Evolutionary conservation across 2,329 filamentous ascomycete genomes (phyloP).

Genomic region (Aspergillus terreus): DNA sequence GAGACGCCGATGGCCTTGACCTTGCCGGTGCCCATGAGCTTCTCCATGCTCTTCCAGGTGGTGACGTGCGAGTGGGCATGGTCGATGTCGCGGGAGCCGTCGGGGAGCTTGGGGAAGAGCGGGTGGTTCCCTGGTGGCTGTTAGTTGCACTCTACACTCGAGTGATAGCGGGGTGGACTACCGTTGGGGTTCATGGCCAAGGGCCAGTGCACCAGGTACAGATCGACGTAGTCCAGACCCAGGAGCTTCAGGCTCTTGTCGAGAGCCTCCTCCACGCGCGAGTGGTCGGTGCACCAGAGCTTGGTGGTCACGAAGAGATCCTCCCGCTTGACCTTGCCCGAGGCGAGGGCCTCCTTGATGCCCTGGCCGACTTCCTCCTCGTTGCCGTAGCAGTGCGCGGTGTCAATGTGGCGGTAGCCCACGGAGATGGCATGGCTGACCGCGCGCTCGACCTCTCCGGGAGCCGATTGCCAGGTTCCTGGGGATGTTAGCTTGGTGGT

Average conservation of each 20-base stretch:
- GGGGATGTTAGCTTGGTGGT: neutral
- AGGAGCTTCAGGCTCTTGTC: conserved; percentile 70
- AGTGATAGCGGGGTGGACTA: conserved; percentile 19
- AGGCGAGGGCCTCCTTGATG: conserved; percentile 66
- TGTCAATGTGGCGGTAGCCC: conserved; percentile 42
- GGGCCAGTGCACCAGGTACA: conserved; percentile 82
- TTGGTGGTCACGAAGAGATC: conserved; percentile 84
- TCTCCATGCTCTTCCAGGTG: conserved; percentile 71
- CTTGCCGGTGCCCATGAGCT: conserved; percentile 52
- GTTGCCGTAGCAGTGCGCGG: conserved; percentile 46
- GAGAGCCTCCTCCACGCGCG: conserved; percentile 64
- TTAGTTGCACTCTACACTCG: neutral
- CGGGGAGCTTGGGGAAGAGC: conserved; percentile 66
- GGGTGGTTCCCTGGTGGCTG: conserved; percentile 30
- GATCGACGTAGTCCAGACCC: conserved; percentile 75
- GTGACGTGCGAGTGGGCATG: conserved; percentile 66
- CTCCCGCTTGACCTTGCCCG: conserved; percentile 67
- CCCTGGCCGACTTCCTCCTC: conserved; percentile 79
- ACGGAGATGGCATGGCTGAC: conserved; percentile 54
- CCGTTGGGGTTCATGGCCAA: conserved; percentile 73
- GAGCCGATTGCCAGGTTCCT: conserved; percentile 64
- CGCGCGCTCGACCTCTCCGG: conserved; percentile 57
- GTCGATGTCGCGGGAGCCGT: conserved; percentile 72
- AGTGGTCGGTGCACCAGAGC: conserved; percentile 78
- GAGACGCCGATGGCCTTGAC: conserved; percentile 56